Percentiles rank a stretch among this genome's conserved stretches.
These are phyloP conservation scores for Vigna unguiculata DNA, from an alignment of 306 rosid species.

Conservation along the genomic window DNA sequence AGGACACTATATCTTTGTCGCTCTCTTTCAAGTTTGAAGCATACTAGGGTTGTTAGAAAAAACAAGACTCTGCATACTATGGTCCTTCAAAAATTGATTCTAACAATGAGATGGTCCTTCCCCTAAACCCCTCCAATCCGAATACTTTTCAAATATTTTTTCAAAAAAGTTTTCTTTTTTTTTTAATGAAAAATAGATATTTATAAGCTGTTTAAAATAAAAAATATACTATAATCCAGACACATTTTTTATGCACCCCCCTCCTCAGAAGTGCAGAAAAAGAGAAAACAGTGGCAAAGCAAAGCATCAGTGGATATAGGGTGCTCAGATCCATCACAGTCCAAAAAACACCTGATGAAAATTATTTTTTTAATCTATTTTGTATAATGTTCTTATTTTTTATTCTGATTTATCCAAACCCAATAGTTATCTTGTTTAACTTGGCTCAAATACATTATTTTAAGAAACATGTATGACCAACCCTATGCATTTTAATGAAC, in stretches of 20 bases:
- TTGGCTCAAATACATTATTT: too few species aligned
- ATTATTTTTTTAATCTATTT: too few species aligned
- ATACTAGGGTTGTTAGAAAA: slow-evolving; percentile 47
- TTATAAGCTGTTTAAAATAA: too few species aligned
- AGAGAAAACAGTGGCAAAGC: background rate
- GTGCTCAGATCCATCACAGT: too few species aligned
- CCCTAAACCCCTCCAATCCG: background rate
- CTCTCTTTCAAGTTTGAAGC: slow-evolving; percentile 39
- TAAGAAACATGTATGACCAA: too few species aligned
- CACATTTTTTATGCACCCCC: background rate
- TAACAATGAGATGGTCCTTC: slow-evolving; percentile 3
- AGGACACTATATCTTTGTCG: slow-evolving; percentile 51
- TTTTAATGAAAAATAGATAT: background rate
- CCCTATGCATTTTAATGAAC: too few species aligned
- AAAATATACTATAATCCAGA: background rate
- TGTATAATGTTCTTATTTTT: too few species aligned
- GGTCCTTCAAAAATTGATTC: slow-evolving; percentile 39
- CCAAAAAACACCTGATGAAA: too few species aligned
- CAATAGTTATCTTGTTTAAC: too few species aligned
- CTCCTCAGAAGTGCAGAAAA: background rate
- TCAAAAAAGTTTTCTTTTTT: background rate
- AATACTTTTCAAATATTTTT: background rate
- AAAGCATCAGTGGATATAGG: background rate
- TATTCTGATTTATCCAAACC: too few species aligned
- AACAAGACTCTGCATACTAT: slow-evolving; percentile 44